phyloP scores from a whole-genome alignment of 768 basidiomycete genomes.

The Mycena indigotica region DNA sequence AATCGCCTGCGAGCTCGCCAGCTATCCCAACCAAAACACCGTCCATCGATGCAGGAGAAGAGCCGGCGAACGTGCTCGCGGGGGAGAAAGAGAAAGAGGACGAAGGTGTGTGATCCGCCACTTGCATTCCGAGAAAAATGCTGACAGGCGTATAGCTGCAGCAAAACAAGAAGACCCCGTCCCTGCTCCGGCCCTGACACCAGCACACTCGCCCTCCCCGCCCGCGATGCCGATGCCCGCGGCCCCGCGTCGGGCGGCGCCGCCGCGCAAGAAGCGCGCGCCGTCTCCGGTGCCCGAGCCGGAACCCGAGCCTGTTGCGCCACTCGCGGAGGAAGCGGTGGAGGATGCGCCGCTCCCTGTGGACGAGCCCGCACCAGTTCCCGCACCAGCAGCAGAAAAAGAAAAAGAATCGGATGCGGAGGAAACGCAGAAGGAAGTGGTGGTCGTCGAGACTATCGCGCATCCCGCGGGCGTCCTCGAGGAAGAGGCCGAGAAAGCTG shows the following conservation, averaged over 20 bases:
- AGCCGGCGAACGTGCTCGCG: too few species aligned
- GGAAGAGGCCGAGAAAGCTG: too few species aligned
- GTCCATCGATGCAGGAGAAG: background rate
- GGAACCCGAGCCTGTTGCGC: background rate
- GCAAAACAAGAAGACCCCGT: too few species aligned
- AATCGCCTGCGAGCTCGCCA: slow-evolving; percentile 15
- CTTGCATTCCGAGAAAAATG: too few species aligned
- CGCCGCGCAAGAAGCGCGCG: slow-evolving; percentile 66
- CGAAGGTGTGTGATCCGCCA: too few species aligned
- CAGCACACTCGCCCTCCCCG: background rate
- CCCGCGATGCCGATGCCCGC: slow-evolving; percentile 69
- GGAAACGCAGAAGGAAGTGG: too few species aligned
- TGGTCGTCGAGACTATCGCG: too few species aligned
- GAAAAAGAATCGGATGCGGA: background rate
- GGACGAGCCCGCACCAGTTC: background rate
- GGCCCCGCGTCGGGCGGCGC: slow-evolving; percentile 72
- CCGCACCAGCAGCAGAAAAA: too few species aligned
- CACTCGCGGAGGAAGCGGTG: background rate
- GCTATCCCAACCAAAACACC: slow-evolving; percentile 6
- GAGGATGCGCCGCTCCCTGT: background rate
- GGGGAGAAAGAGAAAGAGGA: too few species aligned
- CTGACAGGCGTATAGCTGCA: too few species aligned
- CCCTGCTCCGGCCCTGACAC: too few species aligned
- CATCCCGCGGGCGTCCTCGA: too few species aligned
- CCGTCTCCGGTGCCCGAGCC: slow-evolving; percentile 41